Percentiles rank a stretch among this genome's conserved stretches.
Conservation (phyloP, 257 asterid species). For the Marsdenia floribunda region DNA sequence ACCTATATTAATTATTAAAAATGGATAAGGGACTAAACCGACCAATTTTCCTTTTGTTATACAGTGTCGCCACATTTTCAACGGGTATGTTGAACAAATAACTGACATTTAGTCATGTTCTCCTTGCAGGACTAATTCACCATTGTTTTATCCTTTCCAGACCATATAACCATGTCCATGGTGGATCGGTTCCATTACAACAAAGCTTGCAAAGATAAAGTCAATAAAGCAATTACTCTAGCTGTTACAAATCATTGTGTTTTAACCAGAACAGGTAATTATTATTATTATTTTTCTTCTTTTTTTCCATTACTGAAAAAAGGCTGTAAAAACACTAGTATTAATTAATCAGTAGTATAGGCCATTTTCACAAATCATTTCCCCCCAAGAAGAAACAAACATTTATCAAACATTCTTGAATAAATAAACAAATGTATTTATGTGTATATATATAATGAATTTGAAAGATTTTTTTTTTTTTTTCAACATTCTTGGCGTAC, state of each 20-base stretch:
- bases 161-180: neutral
- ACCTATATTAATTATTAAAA: too few relatives aligned
- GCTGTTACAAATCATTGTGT: too few relatives aligned
- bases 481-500: constrained; percentile 64
- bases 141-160: constrained; percentile 10
- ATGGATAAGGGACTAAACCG: too few relatives aligned
- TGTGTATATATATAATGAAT: neutral
- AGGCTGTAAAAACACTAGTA: neutral
- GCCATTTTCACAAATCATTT: neutral
- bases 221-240: constrained; percentile 5
- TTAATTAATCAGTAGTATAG: too few relatives aligned
- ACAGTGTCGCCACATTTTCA: neutral
- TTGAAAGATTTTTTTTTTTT: neutral
- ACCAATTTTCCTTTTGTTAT: too few relatives aligned
- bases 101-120: neutral
- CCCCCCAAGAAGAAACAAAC: neutral
- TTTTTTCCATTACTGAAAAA: neutral
- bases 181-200: neutral
- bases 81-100: neutral
- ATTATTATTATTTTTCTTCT: too few relatives aligned
- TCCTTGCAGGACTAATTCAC: neutral
- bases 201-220: neutral
- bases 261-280: neutral
- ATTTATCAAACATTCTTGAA: neutral
- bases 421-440: neutral